Evolutionary conservation across 2,329 filamentous ascomycete species (phyloP).

Genomic region (Sclerotinia sclerotiorum): DNA sequence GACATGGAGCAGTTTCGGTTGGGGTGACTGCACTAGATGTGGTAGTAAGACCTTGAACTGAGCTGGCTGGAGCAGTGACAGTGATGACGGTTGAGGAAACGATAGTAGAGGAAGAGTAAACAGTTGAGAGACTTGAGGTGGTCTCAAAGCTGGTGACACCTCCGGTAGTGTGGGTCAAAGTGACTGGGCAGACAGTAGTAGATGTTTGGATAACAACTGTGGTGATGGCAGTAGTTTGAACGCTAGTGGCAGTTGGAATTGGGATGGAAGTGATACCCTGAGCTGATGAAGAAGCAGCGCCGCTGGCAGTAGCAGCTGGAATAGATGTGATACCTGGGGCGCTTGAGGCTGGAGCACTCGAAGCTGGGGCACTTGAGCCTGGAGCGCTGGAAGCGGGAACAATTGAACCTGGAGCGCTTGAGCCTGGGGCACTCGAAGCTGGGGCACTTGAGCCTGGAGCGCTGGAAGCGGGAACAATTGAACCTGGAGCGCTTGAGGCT

Average conservation of each 20-base stretch:
- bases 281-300: background rate
- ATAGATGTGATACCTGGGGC: too few relatives aligned
- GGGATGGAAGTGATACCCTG: background rate
- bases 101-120: conserved; percentile 39
- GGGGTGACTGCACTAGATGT: conserved; percentile 39
- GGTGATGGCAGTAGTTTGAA: conserved; percentile 31
- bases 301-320: too few relatives aligned
- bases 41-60: conserved; percentile 23
- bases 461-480: too few relatives aligned
- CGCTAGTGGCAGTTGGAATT: conserved; percentile 11
- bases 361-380: too few relatives aligned
- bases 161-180: conserved; percentile 29
- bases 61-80: conserved; percentile 29
- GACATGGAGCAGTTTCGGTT: conserved; percentile 47
- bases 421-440: too few relatives aligned
- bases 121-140: conserved; percentile 40
- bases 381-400: too few relatives aligned
- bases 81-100: background rate
- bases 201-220: conserved; percentile 31
- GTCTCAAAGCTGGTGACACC: conserved; percentile 31
- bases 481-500: too few relatives aligned
- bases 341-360: too few relatives aligned
- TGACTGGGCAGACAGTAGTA: conserved; percentile 40
- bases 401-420: too few relatives aligned
- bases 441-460: too few relatives aligned